Percentiles rank a stretch among this genome's conserved stretches.
Evolutionary conservation across 371 early-diverging fungal species (phyloP).

Genomic region (Smittium culicis): DNA sequence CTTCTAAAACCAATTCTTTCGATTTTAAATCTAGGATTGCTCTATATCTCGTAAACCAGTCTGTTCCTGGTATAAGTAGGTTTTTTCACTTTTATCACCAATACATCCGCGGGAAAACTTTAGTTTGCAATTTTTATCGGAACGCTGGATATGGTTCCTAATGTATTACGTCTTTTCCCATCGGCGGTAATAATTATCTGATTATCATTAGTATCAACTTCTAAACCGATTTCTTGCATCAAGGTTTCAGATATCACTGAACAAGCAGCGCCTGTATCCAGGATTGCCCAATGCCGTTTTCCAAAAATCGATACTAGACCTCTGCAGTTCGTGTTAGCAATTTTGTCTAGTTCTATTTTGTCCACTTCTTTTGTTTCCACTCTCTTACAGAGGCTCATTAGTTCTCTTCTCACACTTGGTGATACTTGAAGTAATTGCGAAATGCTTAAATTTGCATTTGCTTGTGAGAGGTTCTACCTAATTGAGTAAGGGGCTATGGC

Average conservation of each 20-base stretch:
- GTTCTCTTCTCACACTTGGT: neutral
- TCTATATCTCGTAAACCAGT: neutral
- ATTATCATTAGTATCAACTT: neutral
- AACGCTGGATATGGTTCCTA: neutral
- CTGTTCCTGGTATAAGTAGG: slow-evolving; percentile 1
- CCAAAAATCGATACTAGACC: neutral
- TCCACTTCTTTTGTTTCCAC: neutral
- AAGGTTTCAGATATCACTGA: neutral
- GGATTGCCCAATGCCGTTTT: neutral
- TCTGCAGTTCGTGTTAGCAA: neutral
- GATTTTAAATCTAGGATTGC: slow-evolving; percentile 1
- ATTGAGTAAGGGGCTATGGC: neutral
- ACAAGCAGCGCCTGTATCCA: slow-evolving; percentile 5
- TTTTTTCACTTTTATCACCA: neutral
- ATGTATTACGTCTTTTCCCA: neutral
- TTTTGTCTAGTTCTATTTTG: neutral
- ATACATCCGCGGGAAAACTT: slow-evolving; percentile 3
- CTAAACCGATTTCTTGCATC: neutral
- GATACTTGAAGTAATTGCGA: slow-evolving; percentile 2
- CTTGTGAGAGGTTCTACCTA: neutral
- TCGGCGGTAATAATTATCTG: slow-evolving; percentile 1
- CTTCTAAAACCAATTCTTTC: neutral
- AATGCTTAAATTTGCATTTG: neutral
- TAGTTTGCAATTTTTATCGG: slow-evolving; percentile 1
- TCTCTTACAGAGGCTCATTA: neutral